These are phyloP conservation scores for Nemania bipapillata DNA, from an alignment of 2,329 filamentous ascomycete genomes.

Conservation along the genomic window DNA sequence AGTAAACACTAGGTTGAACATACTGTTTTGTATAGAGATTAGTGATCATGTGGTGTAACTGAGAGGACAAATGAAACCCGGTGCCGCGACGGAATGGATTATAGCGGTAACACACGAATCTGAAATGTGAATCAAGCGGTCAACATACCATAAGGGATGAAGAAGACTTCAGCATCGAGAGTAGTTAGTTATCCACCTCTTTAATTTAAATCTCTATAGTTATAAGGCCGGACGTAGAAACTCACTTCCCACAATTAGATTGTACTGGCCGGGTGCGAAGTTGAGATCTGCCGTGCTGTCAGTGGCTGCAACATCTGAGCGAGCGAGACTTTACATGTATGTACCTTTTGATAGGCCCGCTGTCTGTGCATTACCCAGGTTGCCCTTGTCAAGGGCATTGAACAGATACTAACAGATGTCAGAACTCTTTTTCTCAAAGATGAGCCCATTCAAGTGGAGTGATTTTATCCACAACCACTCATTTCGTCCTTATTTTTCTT, in stretches of 20 bases:
- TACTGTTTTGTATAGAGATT: constrained; percentile 21
- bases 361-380: constrained; percentile 68
- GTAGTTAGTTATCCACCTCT: constrained; percentile 20
- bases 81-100: background rate
- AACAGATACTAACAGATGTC: constrained; percentile 52
- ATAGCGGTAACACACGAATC: background rate
- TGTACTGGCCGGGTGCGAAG: constrained; percentile 73
- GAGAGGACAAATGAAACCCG: background rate
- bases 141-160: constrained; percentile 61
- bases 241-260: constrained; percentile 68
- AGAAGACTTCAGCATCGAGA: constrained; percentile 32
- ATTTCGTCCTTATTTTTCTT: background rate
- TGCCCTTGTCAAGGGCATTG: constrained; percentile 63
- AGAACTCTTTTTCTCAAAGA: background rate
- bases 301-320: constrained; percentile 3
- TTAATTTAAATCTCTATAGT: too few relatives aligned
- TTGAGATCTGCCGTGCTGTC: constrained; percentile 58
- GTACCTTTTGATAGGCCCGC: constrained; percentile 58
- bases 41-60: background rate
- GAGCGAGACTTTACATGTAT: constrained; percentile 21
- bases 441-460: background rate
- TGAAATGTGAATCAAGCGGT: too few relatives aligned
- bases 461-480: background rate
- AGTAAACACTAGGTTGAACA: constrained; percentile 15
- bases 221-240: background rate